Evolutionary conservation across 176 grass and related monocot genomes (phyloP), one percentile per base, ranked within the genome.

Genomic region (Bolboschoenus planiculmis): DNA sequence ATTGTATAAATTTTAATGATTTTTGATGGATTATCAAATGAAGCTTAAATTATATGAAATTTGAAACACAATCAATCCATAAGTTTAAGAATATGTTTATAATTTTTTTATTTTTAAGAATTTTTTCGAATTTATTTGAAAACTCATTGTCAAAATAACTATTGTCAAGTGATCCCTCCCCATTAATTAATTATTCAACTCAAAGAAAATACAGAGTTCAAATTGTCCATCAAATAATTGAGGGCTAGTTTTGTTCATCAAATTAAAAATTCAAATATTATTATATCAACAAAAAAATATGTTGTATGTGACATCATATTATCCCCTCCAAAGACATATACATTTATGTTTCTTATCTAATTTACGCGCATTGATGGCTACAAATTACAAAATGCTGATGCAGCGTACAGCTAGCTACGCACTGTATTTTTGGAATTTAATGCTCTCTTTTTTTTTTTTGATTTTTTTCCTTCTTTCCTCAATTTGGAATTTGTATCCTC

Each of bases 371-470:
- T 80, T 80, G 77, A 80, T 79, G 50, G 48, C 24, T 35, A 57
- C 76, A 79, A 79, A 79, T n/a, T n/a, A n/a, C n/a, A n/a, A n/a
- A n/a, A 6, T 48, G 50, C 13, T 57, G 34, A 37, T 73, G 67
- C 46, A 26, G 39, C 21, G 55, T 80, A 81, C 56, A 80, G 78
- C 78, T 80, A 59, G 11, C n/a, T 15, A 26, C 21, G 36, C 54
- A 43, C 78, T 80, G 78, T 60, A 60, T 80, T 59, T 36, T 80
- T 80, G 78, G 36, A 80, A 80, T 60, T n/a, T 42, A 11, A 60
- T 59, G 78, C 78, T 11, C 26, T 3, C 9, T 53, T 53, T 15
- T 7, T 80, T 14, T 80, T 16, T 5, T 29, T 18, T 31, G n/a
- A n/a, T n/a, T n/a, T n/a, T n/a, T n/a, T n/a, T 39, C 7, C 30